A percentile compares a stretch with the other conserved stretches of the same genome.
Evolutionary conservation across 768 basidiomycete species (phyloP).

Genomic region (Tephrocybe sp.): DNA sequence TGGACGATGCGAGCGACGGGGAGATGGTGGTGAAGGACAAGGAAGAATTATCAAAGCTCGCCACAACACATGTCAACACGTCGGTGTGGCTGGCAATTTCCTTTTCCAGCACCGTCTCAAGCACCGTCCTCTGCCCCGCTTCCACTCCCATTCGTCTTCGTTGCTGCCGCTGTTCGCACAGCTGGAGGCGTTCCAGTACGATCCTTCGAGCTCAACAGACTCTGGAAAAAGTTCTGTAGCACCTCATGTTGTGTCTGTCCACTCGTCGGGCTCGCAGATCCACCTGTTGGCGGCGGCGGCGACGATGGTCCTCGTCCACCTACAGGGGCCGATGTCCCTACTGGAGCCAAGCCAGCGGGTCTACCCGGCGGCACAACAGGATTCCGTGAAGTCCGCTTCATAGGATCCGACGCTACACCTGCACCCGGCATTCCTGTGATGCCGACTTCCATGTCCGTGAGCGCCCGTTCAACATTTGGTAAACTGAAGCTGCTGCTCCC

Average conservation of each 20-base stretch:
- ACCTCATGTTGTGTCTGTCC: constrained; percentile 81
- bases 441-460: constrained; percentile 83
- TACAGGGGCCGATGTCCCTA: constrained; percentile 33
- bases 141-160: constrained; percentile 33
- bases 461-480: constrained; percentile 84
- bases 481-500: constrained; percentile 82
- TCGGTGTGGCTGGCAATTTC: constrained; percentile 23
- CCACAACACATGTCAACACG: constrained; percentile 34
- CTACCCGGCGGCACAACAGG: constrained; percentile 32
- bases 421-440: constrained; percentile 30
- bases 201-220: constrained; percentile 65
- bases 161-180: constrained; percentile 10
- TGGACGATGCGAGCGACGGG: constrained; percentile 8
- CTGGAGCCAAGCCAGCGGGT: constrained; percentile 38
- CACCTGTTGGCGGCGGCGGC: constrained; percentile 29
- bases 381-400: constrained; percentile 23
- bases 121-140: constrained; percentile 34
- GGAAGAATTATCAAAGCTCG: constrained; percentile 21
- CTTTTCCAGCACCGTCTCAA: constrained; percentile 13
- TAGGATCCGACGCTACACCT: constrained; percentile 21
- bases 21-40: constrained; percentile 30
- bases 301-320: constrained; percentile 37
- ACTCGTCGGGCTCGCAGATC: constrained; percentile 42
- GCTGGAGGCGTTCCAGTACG: constrained; percentile 5
- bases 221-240: constrained; percentile 86